Evolutionary conservation across 2,329 filamentous ascomycete species (phyloP), one percentile per base, ranked within the genome.

Genomic region (Cladosporium sp.): DNA sequence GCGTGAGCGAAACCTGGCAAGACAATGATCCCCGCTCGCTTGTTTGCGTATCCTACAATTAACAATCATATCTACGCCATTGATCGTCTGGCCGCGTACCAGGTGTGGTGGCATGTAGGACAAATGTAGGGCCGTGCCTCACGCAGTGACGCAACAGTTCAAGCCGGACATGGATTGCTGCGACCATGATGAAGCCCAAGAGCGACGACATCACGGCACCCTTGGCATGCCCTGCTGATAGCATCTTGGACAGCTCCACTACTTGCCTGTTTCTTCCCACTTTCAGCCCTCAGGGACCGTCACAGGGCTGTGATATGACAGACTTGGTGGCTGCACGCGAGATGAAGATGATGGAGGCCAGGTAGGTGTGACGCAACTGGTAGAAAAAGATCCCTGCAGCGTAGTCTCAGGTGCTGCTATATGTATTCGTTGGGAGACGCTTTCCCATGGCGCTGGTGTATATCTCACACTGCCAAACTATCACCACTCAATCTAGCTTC

Each of bases 231-330:
- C 16, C 7, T 13, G 19, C 18, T 31, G 44, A 31, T 40, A 4
- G 44, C 42, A 42, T 28, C 37, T 49, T 49, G 46, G 46, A 49
- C 31, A 43, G 5, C 46, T 49, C 46, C 46, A 49, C 46, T 28
- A 34, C 16, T 19, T n/a, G n/a, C 46, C 28, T 19, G 10, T 16
- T 14, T 35, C n/a, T 49, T 42, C 37, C 46, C 46, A 43, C 46
- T 49, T 49, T 42, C 46, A 42, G 14, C 19, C 14, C 38, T 34
- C 40, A 34, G 38, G 38, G 18, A 38, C 16, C 44, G 44, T 46
- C 44, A 46, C 44, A 35, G 13, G 18, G 18, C 34, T 32, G 16
- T 14, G n/a, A 10, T 11, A 9, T 37, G 44, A 38, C 44, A 9
- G 34, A 19, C 33, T 19, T 46, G 3, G 3, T 38, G 18, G 16